Evolutionary conservation across 2,329 filamentous ascomycete genomes (phyloP).

Genomic region (Cladosporium austrohemisphaericum): DNA sequence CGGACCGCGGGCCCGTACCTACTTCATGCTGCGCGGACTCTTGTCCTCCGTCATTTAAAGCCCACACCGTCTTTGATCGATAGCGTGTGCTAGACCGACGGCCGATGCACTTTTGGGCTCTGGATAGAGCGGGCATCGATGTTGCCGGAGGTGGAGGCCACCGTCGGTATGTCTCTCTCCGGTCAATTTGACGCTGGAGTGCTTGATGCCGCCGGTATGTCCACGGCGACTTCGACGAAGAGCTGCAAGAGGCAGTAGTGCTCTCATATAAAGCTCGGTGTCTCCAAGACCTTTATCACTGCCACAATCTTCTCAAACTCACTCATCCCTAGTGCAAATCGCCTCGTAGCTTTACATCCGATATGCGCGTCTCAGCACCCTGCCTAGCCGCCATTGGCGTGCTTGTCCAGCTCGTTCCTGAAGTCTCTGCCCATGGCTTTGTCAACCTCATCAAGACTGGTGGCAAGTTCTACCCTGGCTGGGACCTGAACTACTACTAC

Average conservation of each 20-base stretch:
- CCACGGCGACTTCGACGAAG: no score
- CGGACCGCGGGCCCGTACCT: constrained; percentile 3
- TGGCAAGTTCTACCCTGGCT: constrained; percentile 41
- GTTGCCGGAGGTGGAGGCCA: no score
- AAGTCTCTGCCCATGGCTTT: constrained; percentile 42
- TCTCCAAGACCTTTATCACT: neutral
- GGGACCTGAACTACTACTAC: constrained; percentile 14
- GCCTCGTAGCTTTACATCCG: no score
- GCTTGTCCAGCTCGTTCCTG: constrained; percentile 19
- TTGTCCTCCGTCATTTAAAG: neutral
- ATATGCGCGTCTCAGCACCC: neutral
- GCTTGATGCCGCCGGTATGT: no score
- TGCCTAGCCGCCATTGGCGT: constrained; percentile 1
- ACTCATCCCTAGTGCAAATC: neutral
- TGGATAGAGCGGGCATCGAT: no score
- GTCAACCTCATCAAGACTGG: constrained; percentile 43
- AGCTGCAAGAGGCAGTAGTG: no score
- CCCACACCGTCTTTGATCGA: neutral
- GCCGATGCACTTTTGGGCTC: no score
- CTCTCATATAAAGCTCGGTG: no score
- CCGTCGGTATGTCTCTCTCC: no score
- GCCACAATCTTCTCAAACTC: neutral
- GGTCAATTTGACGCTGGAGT: no score
- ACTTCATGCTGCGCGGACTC: neutral
- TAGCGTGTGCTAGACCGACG: no score